Conservation (phyloP, 1,139 yeast genomes). For the Nakaseomyces nivariensis region DNA sequence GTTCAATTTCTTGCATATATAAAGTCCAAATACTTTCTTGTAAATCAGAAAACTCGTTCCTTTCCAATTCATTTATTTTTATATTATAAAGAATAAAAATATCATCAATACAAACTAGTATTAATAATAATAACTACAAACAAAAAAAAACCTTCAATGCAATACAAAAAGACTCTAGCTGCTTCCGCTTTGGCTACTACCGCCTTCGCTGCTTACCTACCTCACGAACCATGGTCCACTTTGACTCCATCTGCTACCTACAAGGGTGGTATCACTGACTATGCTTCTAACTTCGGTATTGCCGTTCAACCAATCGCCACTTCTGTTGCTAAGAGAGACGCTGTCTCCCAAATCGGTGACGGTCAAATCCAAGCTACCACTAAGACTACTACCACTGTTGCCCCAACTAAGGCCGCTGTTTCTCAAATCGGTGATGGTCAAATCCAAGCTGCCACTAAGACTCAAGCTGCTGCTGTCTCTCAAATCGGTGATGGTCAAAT, state of each 20-base stretch:
- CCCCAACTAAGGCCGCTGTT: constrained; percentile 34
- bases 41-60: too few species aligned
- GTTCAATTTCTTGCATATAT: background rate
- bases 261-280: constrained; percentile 44
- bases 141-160: constrained; percentile 24
- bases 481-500: constrained; percentile 15
- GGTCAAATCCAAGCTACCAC: constrained; percentile 46
- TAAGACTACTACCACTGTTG: constrained; percentile 37
- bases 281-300: constrained; percentile 12
- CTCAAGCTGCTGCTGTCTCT: constrained; percentile 10
- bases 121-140: background rate
- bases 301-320: constrained; percentile 11
- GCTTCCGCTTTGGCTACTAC: constrained; percentile 35
- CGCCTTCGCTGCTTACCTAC: constrained; percentile 53
- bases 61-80: background rate
- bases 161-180: constrained; percentile 32
- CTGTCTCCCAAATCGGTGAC: constrained; percentile 35
- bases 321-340: constrained; percentile 37
- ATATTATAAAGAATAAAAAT: background rate
- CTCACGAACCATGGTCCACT: constrained; percentile 65
- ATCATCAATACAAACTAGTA: background rate
- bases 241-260: constrained; percentile 53
- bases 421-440: constrained; percentile 35
- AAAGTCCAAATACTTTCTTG: background rate
- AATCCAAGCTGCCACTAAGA: constrained; percentile 16